Evolutionary conservation across 2,329 filamentous ascomycete genomes (phyloP), one percentile per base, ranked within the genome.

Genomic region (Thielaviopsis musarum): DNA sequence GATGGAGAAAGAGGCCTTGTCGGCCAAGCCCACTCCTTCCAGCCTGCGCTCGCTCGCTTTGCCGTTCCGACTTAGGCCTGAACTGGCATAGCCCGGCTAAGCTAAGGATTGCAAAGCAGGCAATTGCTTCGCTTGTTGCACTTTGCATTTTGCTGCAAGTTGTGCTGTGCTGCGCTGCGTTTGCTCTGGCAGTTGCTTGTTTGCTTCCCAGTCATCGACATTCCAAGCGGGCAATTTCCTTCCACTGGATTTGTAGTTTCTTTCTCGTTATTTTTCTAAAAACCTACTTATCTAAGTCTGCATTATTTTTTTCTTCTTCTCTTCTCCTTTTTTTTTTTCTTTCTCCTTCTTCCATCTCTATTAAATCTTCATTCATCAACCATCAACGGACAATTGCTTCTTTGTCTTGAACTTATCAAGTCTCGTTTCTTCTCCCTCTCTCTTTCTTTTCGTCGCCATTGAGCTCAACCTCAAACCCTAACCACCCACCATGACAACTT

Each of bases 401-500:
- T 34, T 30, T 30, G n/a, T 30, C 41, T 45, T 19, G n/a, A 22
- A 10, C 30, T 22, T 21, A 52, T 30, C 49, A 34, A 21, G 22
- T 45, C n/a, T 54, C 49, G 2, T 6, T 22, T 9, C 41, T 19
- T 21, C 17, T 22, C 28, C 38, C 17, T 53, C 13, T 52, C 48
- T 48, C 52, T n/a, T 22, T 9, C 24, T 19, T 30, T 22, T 24
- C 13, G 41, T n/a, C 38, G 41, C 13, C 48, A 58, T 58, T 30
- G 24, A 53, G 24, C 28, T 53, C 52, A 53, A 53, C 52, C 52
- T 28, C 61, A 49, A 49, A 49, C 45, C 45, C 45, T 49, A 49
- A 61, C 66, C 62, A 62, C 62, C 64, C 65, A 55, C 58, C 65
- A 65, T 57, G 66, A 65, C 45, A 12, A 58, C 59, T 21, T 63